phyloP scores from a whole-genome alignment of 1,284 basidiomycete genomes.

The Cutaneotrichosporon sp. region DNA sequence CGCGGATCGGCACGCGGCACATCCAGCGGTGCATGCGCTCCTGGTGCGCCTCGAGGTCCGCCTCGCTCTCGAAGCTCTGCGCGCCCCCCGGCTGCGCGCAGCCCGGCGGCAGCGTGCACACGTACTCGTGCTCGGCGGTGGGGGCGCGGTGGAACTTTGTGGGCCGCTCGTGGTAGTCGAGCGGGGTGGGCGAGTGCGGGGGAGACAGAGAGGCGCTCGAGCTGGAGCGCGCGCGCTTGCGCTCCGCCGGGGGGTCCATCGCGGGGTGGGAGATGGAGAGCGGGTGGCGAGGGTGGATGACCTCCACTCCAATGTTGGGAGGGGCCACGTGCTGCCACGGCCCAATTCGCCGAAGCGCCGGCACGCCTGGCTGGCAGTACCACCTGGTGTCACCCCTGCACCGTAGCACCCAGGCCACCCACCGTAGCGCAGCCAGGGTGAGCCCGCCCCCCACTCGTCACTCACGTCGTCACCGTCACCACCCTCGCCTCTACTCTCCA shows the following conservation, averaged over 20 bases:
- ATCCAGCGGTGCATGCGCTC: slow-evolving; percentile 78
- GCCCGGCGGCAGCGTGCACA: slow-evolving; percentile 78
- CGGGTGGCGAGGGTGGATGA: slow-evolving; percentile 3
- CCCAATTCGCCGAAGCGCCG: slow-evolving; percentile 5
- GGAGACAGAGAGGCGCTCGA: neutral
- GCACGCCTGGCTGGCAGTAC: no score
- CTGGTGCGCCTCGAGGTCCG: slow-evolving; percentile 77
- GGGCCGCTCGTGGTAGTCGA: slow-evolving; percentile 1
- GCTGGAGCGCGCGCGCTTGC: slow-evolving; percentile 12
- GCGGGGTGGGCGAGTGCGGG: neutral
- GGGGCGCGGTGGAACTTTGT: slow-evolving; percentile 33
- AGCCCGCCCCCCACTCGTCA: neutral
- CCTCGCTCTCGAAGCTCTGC: slow-evolving; percentile 63
- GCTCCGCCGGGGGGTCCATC: neutral
- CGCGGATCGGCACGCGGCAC: slow-evolving; percentile 58
- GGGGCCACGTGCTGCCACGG: slow-evolving; percentile 3
- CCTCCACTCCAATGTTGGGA: slow-evolving; percentile 8
- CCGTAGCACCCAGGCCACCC: no score
- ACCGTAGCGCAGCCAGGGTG: neutral
- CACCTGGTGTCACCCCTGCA: slow-evolving; percentile 2
- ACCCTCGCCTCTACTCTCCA: no score
- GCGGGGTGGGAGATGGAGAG: neutral
- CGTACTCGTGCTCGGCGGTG: slow-evolving; percentile 37
- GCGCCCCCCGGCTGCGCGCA: slow-evolving; percentile 67
- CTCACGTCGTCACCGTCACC: slow-evolving; percentile 10